Percentiles rank a stretch among this genome's conserved stretches.
Conservation (phyloP, 2,329 filamentous ascomycete genomes). For the Diaporthe ampelina region DNA sequence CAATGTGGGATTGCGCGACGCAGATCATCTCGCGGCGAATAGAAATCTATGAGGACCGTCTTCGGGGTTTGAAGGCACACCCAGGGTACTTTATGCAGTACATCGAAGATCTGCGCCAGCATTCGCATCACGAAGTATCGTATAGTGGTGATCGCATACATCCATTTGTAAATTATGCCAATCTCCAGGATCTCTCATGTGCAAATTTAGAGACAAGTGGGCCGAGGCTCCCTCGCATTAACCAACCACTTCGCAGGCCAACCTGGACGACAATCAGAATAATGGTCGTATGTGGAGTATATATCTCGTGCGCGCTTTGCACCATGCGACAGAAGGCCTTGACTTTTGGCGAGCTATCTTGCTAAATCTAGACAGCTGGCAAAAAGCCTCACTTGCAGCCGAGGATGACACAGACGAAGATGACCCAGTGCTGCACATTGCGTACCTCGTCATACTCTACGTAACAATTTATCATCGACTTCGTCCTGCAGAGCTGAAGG, state of each 20-base stretch:
- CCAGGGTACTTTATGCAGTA: neutral
- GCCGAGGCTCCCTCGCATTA: no score
- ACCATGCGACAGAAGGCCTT: neutral
- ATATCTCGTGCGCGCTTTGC: neutral
- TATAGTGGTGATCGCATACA: neutral
- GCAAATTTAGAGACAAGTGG: neutral
- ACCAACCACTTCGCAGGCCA: neutral
- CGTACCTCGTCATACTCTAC: no score
- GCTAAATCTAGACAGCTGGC: neutral
- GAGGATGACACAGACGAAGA: no score
- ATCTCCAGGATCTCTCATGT: neutral
- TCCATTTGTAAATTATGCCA: neutral
- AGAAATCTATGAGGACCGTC: neutral
- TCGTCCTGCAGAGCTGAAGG: neutral
- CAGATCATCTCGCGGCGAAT: neutral
- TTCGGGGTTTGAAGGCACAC: neutral
- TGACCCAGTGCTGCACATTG: no score
- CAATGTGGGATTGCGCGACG: neutral
- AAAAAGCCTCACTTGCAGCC: no score
- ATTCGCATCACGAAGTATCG: neutral
- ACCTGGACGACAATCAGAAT: neutral
- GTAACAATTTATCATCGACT: accelerated
- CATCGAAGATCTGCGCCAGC: neutral
- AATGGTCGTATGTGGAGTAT: neutral
- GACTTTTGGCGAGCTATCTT: neutral